These are phyloP conservation scores for Elaeis oleifera DNA, from an alignment of 202 grass and related monocot species.

Conservation along the genomic window DNA sequence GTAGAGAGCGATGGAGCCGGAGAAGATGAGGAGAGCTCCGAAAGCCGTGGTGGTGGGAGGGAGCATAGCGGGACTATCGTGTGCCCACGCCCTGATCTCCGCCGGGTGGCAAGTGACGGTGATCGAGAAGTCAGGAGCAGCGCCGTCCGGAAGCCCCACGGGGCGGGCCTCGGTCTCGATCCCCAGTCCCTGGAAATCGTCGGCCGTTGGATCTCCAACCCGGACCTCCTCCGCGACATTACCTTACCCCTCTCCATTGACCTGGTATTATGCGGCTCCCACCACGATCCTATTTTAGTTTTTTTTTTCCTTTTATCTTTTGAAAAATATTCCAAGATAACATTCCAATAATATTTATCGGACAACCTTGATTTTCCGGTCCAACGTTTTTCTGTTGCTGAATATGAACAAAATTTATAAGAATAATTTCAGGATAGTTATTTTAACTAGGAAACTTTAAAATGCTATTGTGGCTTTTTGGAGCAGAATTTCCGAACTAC, in stretches of 20 bases:
- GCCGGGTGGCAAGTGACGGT: slow-evolving; percentile 56
- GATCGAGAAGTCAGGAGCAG: slow-evolving; percentile 55
- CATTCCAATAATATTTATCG: no score
- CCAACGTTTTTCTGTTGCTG: no score
- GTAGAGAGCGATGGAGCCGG: neutral
- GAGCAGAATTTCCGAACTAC: no score
- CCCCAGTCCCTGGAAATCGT: slow-evolving; percentile 53
- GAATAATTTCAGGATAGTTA: no score
- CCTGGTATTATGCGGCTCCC: slow-evolving; percentile 28
- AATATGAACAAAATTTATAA: no score
- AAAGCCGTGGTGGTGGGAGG: slow-evolving; percentile 72
- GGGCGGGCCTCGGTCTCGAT: slow-evolving; percentile 79
- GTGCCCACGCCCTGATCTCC: slow-evolving; percentile 56
- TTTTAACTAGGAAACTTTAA: no score
- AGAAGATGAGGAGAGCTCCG: slow-evolving; percentile 17
- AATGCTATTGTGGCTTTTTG: no score
- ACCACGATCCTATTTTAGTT: no score
- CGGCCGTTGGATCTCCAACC: slow-evolving; percentile 44
- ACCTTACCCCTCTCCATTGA: slow-evolving; percentile 60
- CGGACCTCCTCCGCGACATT: slow-evolving; percentile 10
- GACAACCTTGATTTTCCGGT: no score
- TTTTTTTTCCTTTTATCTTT: no score
- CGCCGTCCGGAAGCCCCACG: slow-evolving; percentile 40
- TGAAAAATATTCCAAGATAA: no score
- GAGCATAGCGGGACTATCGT: slow-evolving; percentile 63